Conservation (phyloP, 768 basidiomycete genomes). For the Myochromella boudieri region DNA sequence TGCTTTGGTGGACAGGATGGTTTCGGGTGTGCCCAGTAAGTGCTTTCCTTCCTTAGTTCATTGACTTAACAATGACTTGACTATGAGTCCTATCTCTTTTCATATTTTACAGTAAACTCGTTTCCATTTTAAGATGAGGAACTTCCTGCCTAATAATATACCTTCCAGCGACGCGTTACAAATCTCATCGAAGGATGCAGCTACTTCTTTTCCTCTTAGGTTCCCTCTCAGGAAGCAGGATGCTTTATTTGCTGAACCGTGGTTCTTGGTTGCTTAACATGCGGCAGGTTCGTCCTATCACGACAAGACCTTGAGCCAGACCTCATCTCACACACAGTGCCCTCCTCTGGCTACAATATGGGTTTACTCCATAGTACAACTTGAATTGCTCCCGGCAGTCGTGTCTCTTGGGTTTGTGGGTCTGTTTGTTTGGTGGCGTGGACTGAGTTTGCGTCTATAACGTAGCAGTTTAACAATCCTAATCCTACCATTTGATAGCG, state of each 20-base stretch:
- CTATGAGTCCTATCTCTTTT: slow-evolving; percentile 67
- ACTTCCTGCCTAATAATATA: background rate
- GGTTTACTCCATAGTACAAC: slow-evolving; percentile 73
- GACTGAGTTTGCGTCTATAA: slow-evolving; percentile 43
- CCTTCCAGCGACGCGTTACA: slow-evolving; percentile 67
- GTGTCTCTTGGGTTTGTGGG: slow-evolving; percentile 54
- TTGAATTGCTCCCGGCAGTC: slow-evolving; percentile 63
- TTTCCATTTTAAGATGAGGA: background rate
- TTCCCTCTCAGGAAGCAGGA: slow-evolving; percentile 54
- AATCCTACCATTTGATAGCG: too few relatives aligned
- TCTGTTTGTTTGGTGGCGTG: slow-evolving; percentile 62
- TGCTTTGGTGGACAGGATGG: slow-evolving; percentile 55
- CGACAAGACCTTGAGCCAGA: too few relatives aligned
- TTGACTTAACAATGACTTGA: background rate
- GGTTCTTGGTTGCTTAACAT: slow-evolving; percentile 74
- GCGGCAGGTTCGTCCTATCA: slow-evolving; percentile 54
- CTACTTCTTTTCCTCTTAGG: slow-evolving; percentile 58
- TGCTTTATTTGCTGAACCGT: slow-evolving; percentile 70
- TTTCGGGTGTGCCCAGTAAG: slow-evolving; percentile 73
- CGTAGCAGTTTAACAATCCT: background rate
- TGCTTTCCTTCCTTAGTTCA: slow-evolving; percentile 9
- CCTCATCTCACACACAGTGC: slow-evolving; percentile 40
- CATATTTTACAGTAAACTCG: slow-evolving; percentile 68
- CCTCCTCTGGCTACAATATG: slow-evolving; percentile 79
- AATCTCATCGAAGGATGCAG: slow-evolving; percentile 53